Conservation (phyloP, 371 early-diverging fungal species). For the Mortierella sp. region DNA sequence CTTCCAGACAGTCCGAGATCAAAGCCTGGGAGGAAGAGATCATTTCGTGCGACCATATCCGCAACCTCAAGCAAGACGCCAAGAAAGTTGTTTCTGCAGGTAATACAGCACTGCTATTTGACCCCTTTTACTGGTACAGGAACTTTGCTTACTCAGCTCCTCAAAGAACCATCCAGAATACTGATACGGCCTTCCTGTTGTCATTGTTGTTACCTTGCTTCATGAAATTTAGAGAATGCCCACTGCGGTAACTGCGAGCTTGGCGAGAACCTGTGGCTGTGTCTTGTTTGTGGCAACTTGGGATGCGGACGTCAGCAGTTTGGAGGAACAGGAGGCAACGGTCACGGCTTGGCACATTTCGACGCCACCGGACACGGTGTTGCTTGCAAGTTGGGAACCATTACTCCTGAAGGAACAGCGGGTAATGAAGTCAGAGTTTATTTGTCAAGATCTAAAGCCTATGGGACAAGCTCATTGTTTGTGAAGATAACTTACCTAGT, state of each 20-base stretch:
- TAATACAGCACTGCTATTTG: background rate
- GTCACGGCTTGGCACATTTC: slow-evolving; percentile 95
- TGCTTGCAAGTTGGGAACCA: slow-evolving; percentile 94
- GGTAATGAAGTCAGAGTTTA: slow-evolving; percentile 61
- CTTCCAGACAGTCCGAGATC: slow-evolving; percentile 89
- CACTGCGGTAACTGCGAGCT: slow-evolving; percentile 94
- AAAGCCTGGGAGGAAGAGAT: slow-evolving; percentile 95
- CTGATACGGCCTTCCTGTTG: background rate
- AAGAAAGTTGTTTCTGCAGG: slow-evolving; percentile 64
- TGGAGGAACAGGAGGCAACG: slow-evolving; percentile 99
- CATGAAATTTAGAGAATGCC: slow-evolving; percentile 64
- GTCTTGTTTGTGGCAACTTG: slow-evolving; percentile 82
- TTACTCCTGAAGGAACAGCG: slow-evolving; percentile 97
- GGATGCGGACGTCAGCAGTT: slow-evolving; percentile 94
- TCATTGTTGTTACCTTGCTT: background rate
- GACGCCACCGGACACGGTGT: slow-evolving; percentile 88
- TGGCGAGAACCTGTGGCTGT: slow-evolving; percentile 87
- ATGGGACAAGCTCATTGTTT: background rate
- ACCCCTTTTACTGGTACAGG: background rate
- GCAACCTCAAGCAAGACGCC: slow-evolving; percentile 74
- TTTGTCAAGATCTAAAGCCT: background rate
- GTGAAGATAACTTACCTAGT: background rate
- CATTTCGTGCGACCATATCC: slow-evolving; percentile 86
- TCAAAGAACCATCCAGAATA: background rate
- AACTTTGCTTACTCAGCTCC: background rate